A percentile compares a stretch with the other conserved stretches of the same genome.
Evolutionary conservation across 2,329 filamentous ascomycete genomes (phyloP).

Genomic region (Colletotrichum sp.): DNA sequence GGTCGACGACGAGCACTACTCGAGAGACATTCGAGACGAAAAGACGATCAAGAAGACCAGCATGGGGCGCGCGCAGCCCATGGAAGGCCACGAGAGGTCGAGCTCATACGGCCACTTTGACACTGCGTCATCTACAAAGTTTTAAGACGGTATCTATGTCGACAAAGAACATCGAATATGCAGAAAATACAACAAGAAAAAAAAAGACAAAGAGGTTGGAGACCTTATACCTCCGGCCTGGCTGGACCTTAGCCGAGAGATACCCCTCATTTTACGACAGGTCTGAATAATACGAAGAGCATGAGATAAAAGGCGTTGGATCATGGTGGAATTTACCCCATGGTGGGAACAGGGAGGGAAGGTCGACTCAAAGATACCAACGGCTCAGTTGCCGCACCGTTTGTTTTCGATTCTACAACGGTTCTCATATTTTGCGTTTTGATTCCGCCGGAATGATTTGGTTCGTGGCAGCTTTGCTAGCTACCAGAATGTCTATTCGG

Average conservation of each 20-base stretch:
- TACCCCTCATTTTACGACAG: constrained; percentile 22
- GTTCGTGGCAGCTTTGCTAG: neutral
- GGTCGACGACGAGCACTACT: constrained; percentile 24
- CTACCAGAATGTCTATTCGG: constrained; percentile 2
- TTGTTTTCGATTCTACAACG: constrained; percentile 18
- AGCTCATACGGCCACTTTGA: constrained; percentile 42
- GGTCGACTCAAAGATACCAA: constrained; percentile 18
- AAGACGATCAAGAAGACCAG: constrained; percentile 23
- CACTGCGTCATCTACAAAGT: constrained; percentile 14
- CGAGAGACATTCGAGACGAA: constrained; percentile 29
- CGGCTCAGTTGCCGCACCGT: constrained; percentile 13
- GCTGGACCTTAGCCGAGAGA: constrained; percentile 24
- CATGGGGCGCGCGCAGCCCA: constrained; percentile 26
- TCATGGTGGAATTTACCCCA: neutral
- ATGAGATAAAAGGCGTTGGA: constrained; percentile 7
- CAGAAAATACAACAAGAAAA: neutral
- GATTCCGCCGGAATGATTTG: constrained; percentile 1
- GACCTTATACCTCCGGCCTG: constrained; percentile 17
- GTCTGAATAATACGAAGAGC: constrained; percentile 9
- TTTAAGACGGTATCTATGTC: neutral
- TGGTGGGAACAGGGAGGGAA: neutral
- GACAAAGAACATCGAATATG: neutral
- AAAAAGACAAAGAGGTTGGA: neutral
- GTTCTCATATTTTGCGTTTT: constrained; percentile 8
- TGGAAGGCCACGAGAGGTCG: constrained; percentile 35